A percentile compares a stretch with the other conserved stretches of the same genome.
Conservation (phyloP, 2,329 filamentous ascomycete species). For the Thyridium curvatum region DNA sequence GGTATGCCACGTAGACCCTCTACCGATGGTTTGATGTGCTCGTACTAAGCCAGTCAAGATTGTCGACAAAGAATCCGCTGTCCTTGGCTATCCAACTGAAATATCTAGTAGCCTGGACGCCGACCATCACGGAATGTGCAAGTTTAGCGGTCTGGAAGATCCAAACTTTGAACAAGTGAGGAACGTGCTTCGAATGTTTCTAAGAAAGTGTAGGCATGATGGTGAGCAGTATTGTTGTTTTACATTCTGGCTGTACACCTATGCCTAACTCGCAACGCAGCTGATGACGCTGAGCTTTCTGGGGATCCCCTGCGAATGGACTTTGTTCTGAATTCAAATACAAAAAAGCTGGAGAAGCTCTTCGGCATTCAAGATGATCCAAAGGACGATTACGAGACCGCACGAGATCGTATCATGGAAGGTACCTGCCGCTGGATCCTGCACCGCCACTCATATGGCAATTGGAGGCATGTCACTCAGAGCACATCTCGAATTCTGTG, state of each 20-base stretch:
- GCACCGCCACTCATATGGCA: neutral
- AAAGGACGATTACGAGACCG: constrained; percentile 1
- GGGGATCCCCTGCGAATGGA: too few relatives aligned
- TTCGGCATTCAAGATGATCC: neutral
- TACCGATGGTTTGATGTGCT: too few relatives aligned
- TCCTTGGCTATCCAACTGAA: constrained; percentile 13
- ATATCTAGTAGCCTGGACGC: constrained; percentile 9
- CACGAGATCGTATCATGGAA: neutral
- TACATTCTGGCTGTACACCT: too few relatives aligned
- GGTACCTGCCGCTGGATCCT: constrained; percentile 4
- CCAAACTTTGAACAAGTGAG: too few relatives aligned
- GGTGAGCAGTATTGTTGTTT: too few relatives aligned
- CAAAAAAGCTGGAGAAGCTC: neutral
- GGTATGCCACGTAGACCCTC: too few relatives aligned
- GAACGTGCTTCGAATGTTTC: too few relatives aligned
- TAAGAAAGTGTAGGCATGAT: too few relatives aligned
- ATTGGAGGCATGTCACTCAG: neutral
- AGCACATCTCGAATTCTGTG: constrained; percentile 2
- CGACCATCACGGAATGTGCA: constrained; percentile 16
- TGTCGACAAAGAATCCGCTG: constrained; percentile 14
- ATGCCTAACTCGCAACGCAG: too few relatives aligned
- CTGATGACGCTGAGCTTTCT: too few relatives aligned
- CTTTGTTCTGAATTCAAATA: neutral
- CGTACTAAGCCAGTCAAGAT: constrained; percentile 9
- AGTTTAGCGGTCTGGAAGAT: constrained; percentile 5